phyloP scores from a whole-genome alignment of 495 filamentous ascomycete genomes.

The Aspergillus homomorphus region DNA sequence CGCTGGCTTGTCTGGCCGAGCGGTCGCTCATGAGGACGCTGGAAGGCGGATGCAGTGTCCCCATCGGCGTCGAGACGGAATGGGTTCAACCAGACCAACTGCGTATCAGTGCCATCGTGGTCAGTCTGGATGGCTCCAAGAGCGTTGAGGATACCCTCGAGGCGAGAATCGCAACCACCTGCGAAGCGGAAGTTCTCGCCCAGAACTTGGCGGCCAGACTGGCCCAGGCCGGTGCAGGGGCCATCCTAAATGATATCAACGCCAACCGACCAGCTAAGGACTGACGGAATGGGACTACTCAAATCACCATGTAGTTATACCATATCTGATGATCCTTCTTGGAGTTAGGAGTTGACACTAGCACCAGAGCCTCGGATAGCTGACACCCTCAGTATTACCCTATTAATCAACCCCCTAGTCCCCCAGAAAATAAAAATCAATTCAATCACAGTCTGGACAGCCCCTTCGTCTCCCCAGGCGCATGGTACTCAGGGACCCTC shows the following conservation, averaged over 20 bases:
- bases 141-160: constrained; percentile 12
- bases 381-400: too few relatives aligned
- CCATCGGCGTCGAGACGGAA: constrained; percentile 63
- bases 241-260: constrained; percentile 18
- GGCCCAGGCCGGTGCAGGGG: constrained; percentile 15
- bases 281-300: too few relatives aligned
- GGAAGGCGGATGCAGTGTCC: constrained; percentile 84
- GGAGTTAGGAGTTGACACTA: too few relatives aligned
- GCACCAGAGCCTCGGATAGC: too few relatives aligned
- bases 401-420: too few relatives aligned
- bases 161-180: neutral
- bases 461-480: constrained; percentile 45
- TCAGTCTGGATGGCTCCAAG: constrained; percentile 18
- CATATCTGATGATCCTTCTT: too few relatives aligned
- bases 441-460: neutral
- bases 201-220: constrained; percentile 16
- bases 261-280: constrained; percentile 17
- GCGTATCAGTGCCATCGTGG: constrained; percentile 17
- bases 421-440: too few relatives aligned
- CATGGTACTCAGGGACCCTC: constrained; percentile 64
- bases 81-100: constrained; percentile 16
- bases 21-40: constrained; percentile 68
- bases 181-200: constrained; percentile 14
- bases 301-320: too few relatives aligned
- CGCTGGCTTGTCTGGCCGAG: constrained; percentile 62